Base-by-base conservation (phyloP, 208 protist species). In the Leishmania martiniquensis region DNA sequence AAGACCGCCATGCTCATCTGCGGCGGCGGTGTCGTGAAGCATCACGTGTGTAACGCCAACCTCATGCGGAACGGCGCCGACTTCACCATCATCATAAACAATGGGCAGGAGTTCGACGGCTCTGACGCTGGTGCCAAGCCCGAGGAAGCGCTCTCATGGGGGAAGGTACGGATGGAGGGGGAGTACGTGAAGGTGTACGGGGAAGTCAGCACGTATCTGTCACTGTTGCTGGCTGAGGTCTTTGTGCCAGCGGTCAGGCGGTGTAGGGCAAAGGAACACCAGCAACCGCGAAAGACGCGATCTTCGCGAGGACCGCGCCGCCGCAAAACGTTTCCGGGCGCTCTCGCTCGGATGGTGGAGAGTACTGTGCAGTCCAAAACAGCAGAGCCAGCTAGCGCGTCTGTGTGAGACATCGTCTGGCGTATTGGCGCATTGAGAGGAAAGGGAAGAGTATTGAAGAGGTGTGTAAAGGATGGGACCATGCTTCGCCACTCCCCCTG, bases 61-160 rank as follows among this genome's bases (percentile, higher is more conserved):
- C 88, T 99, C 1, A 99, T 99, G 97, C 96, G 99, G 55, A 99
- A 99, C 85, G 99, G 99, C 45, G 99, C 99, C 1, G 99, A 99
- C 84, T 99, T 94, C 81, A 82, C 98, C 25, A 97, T 99, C 3
- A 99, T 97, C 74, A 81, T 99, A 54, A 99, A 99, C 82, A 99
- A 99, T 29, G 98, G 89, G 9, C 93, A 98, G 76, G 95, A 99
- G 84, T 99, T 99, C 84, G 99, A 99, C 84, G 99, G 99, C 47
- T 98, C 91, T 80, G 99, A 99, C 86, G 90, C 95, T 12, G 99
- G 99, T 47, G 99, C 99, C 3, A 87, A 92, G 22, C 99, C 99
- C 17, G 99, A 99, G 86, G 99, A 99, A 85, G 99, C 99, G 13
- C 82, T 99, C 7, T 99, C 98, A 34, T 99, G 99, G 99, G 98